Base-by-base conservation (phyloP, 2,329 filamentous ascomycete genomes). In the Microsporum audouinii region DNA sequence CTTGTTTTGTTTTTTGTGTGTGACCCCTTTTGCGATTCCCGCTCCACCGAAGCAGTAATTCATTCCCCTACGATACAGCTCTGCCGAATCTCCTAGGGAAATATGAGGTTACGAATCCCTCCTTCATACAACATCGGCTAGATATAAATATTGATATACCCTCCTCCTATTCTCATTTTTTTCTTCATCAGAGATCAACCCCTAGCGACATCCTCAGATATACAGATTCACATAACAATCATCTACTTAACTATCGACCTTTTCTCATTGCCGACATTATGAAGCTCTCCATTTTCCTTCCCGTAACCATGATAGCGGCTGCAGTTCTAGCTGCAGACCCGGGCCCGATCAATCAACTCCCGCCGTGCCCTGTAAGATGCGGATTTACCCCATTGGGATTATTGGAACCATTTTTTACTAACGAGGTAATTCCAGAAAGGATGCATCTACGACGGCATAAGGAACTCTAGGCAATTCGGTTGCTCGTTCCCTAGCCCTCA, bases 361-460 rank as follows among this genome's bases (percentile, higher is more conserved):
- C 57, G 10, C 23, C 49, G 36, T 60, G 43, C 31, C 45, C 58
- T 23, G 58, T 55, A 60, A 8, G 58, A n/a, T 6, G 29, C 27
- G 14, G 10, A 33, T n/a, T n/a, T 34, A 8, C 45, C 45, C 14
- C 10, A 10, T 57, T 34, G 34, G 36, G 51, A 29, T 45, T 27
- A 31, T 34, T 53, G 14, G 14, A 27, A 3, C 17, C 17, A 29
- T 29, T n/a, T 23, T 3, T 43, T 34, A 29, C 51, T 55, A 56
- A 39, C 29, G 6, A 10, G 23, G 34, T 17, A 8, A 17, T 51
- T 34, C 2, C 51, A 65, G 63, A 63, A 34, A 61, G 41, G 31
- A 10, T 65, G 63, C 39, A 33, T 63, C 57, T 60, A 55, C 29
- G 55, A 57, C 0, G 59, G 58, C n/a, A 17, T 63, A 17, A 41